Evolutionary conservation across 2,329 filamentous ascomycete species (phyloP), one percentile per base, ranked within the genome.

Genomic region (Sarocladiaceae sp.): DNA sequence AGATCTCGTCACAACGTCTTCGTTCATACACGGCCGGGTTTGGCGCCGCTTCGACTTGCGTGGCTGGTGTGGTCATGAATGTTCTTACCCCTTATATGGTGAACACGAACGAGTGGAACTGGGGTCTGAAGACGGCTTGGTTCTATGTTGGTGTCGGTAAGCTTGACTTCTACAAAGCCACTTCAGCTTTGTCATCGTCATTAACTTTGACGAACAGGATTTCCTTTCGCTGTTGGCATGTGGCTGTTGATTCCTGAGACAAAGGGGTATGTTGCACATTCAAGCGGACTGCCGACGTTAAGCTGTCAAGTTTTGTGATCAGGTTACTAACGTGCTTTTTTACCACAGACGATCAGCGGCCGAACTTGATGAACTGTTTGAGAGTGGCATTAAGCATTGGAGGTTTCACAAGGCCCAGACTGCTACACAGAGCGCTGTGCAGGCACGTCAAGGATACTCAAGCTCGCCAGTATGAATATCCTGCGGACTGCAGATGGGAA

Each of bases 1-100:
- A 60, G 44, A 58, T 59, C 11, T 57, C 58, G 3, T 56, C 56
- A 1, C 53, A 56, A 45, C 53, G 55, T 10, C 48, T 58, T 18
- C 51, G 53, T 3, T 48, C 52, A 4, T 51, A 52, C 33, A 55
- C 54, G 3, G 50, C 52, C 4, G 51, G 53, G 0, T 51, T 54
- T 23, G 53, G 49, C 15, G 48, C 50, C 3, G 51, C 52, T 1
- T 42, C 45, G 4, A 53, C 49, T 2, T 48, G 46, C 9, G 49
- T 51, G 2, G 49, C 45, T 6, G 52, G 52, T 15, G 41, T 54
- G 19, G 46, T 51, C 9, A 48, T 42, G 44, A 53, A 33, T 29
- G 42, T 52, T 7, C 47, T 53, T 7, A 47, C 47, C 27, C 49
- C 50, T 3, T 55, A 54, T 39, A 46, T 56, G 45, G 52, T 58